A percentile compares a stretch with the other conserved stretches of the same genome.
phyloP scores from a whole-genome alignment of 2,329 filamentous ascomycete genomes.

The Alternaria ventricosa region DNA sequence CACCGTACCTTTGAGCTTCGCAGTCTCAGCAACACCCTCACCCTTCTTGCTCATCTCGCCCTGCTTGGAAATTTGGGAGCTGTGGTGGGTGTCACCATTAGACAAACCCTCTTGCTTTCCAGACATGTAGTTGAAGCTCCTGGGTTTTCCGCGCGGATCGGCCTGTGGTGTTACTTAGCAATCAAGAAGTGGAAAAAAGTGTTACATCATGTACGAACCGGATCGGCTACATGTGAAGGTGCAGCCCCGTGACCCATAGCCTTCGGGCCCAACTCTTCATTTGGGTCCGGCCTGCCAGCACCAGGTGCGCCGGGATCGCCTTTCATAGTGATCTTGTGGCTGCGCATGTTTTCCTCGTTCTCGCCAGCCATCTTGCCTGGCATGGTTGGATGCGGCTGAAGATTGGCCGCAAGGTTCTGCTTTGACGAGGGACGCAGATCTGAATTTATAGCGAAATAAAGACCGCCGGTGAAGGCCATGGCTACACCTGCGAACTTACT shows the following conservation, averaged over 20 bases:
- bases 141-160: conserved; percentile 32
- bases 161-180: conserved; percentile 35
- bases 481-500: background rate
- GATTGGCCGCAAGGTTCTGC: background rate
- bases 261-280: background rate
- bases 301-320: background rate
- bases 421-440: background rate
- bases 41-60: conserved; percentile 61
- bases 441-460: background rate
- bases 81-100: conserved; percentile 60
- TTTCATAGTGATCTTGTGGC: background rate
- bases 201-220: conserved; percentile 23
- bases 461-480: background rate
- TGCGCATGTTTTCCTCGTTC: background rate
- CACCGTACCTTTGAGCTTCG: conserved; percentile 55
- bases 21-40: conserved; percentile 63
- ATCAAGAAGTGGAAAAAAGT: background rate
- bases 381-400: background rate
- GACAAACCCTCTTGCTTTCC: conserved; percentile 61
- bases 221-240: conserved; percentile 38
- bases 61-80: conserved; percentile 52
- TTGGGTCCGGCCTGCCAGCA: background rate
- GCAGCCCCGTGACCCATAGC: background rate
- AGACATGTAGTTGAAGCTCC: conserved; percentile 51
- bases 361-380: background rate